A percentile compares a stretch with the other conserved stretches of the same genome.
These are phyloP conservation scores for Cicer bijugum DNA, from an alignment of 306 rosid species.

Conservation along the genomic window DNA sequence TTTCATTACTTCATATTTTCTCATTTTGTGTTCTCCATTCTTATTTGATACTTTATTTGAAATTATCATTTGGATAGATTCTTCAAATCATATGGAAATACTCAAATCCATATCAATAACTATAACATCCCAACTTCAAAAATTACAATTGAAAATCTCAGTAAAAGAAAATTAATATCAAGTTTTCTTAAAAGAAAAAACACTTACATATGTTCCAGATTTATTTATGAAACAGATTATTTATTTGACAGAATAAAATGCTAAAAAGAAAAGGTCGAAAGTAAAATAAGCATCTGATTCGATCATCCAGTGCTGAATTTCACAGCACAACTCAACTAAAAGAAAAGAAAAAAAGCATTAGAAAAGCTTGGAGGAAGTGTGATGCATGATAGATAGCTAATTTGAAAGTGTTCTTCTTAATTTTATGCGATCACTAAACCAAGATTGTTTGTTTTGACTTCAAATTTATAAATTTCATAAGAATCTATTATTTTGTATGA, in stretches of 20 bases:
- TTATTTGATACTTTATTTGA: too few species aligned
- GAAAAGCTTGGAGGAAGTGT: conserved; percentile 35
- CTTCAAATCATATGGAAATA: too few species aligned
- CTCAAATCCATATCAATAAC: too few species aligned
- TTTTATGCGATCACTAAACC: not conserved
- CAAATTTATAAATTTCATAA: not conserved
- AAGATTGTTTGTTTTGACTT: not conserved
- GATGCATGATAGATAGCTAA: conserved; percentile 1
- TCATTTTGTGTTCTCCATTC: too few species aligned
- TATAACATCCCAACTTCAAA: too few species aligned
- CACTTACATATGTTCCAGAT: not conserved
- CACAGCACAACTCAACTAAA: conserved; percentile 35
- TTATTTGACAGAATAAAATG: not conserved
- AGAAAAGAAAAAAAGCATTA: conserved; percentile 1
- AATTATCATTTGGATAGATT: too few species aligned
- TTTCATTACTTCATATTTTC: too few species aligned
- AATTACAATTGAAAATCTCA: not conserved
- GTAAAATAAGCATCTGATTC: conserved; percentile 51
- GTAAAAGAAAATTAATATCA: not conserved
- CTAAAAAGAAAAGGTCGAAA: not conserved
- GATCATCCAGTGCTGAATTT: conserved; percentile 51
- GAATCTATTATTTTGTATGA: not conserved
- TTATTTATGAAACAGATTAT: not conserved
- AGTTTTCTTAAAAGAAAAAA: not conserved
- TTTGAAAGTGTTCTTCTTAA: not conserved